Percentiles rank a stretch among this genome's conserved stretches.
Conservation (phyloP, 2,329 filamentous ascomycete species). For the Aureobasidium sp. region DNA sequence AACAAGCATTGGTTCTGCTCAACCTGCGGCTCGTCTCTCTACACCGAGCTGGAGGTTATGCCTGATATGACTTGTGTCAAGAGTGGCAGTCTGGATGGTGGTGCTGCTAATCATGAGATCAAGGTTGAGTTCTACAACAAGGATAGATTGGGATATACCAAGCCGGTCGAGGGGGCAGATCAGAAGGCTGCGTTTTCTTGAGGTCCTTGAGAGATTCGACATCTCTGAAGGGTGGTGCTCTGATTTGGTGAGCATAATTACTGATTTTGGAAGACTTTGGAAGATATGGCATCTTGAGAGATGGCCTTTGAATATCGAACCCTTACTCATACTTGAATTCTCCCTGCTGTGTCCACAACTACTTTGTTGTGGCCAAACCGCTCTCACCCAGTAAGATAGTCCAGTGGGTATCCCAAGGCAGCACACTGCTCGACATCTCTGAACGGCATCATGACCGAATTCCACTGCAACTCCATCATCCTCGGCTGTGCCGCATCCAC, state of each 20-base stretch:
- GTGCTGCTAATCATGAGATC: constrained; percentile 39
- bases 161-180: constrained; percentile 39
- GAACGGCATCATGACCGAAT: constrained; percentile 14
- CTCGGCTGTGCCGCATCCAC: constrained; percentile 2
- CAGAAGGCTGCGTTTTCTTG: constrained; percentile 36
- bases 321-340: not conserved
- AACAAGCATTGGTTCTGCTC: constrained; percentile 52
- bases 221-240: not conserved
- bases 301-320: not conserved
- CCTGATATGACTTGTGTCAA: constrained; percentile 45
- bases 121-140: constrained; percentile 49
- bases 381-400: not conserved
- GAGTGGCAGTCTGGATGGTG: constrained; percentile 46
- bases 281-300: not conserved
- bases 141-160: constrained; percentile 42
- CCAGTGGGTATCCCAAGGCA: not conserved
- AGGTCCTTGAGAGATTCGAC: not conserved
- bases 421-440: constrained; percentile 16
- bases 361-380: not conserved
- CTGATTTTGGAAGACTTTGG: not conserved
- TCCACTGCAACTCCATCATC: constrained; percentile 18
- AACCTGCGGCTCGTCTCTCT: constrained; percentile 46
- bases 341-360: not conserved
- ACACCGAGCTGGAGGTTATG: constrained; percentile 49
- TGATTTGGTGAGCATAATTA: not conserved